phyloP scores from a whole-genome alignment of 192 early-diverging fungal genomes.

The Mortierella alpina region DNA sequence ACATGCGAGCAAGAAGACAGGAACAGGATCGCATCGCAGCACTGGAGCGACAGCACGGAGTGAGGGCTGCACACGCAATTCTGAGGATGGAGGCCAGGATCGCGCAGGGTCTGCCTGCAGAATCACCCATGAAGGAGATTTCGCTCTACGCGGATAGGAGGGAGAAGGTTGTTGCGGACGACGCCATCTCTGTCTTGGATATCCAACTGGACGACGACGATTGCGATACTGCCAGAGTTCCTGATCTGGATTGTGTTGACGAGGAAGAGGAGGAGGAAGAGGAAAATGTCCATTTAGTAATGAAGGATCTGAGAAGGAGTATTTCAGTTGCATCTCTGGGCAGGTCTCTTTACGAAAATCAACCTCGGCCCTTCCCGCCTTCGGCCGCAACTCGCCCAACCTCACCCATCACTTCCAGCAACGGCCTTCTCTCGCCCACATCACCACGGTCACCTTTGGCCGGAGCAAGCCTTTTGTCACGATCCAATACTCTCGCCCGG shows the following conservation, averaged over 20 bases:
- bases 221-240: slow-evolving; percentile 8
- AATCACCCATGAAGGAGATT: slow-evolving; percentile 44
- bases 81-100: slow-evolving; percentile 47
- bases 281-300: slow-evolving; percentile 33
- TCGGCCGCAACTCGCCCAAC: neutral
- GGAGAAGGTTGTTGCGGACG: slow-evolving; percentile 46
- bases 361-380: neutral
- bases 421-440: neutral
- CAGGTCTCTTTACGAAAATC: slow-evolving; percentile 33
- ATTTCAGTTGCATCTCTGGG: slow-evolving; percentile 37
- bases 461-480: slow-evolving; percentile 7
- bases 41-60: slow-evolving; percentile 40
- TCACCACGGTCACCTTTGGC: neutral
- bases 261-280: slow-evolving; percentile 42
- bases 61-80: slow-evolving; percentile 29
- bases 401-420: neutral
- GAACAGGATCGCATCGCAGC: slow-evolving; percentile 36
- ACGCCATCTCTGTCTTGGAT: slow-evolving; percentile 44
- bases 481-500: slow-evolving; percentile 35
- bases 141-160: slow-evolving; percentile 38
- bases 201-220: slow-evolving; percentile 42
- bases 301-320: slow-evolving; percentile 31
- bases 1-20: slow-evolving; percentile 15
- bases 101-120: slow-evolving; percentile 45
- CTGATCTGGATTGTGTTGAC: slow-evolving; percentile 27